Evolutionary conservation across 805 yeast genomes (phyloP).

Genomic region (Metschnikowia dekortorum): DNA sequence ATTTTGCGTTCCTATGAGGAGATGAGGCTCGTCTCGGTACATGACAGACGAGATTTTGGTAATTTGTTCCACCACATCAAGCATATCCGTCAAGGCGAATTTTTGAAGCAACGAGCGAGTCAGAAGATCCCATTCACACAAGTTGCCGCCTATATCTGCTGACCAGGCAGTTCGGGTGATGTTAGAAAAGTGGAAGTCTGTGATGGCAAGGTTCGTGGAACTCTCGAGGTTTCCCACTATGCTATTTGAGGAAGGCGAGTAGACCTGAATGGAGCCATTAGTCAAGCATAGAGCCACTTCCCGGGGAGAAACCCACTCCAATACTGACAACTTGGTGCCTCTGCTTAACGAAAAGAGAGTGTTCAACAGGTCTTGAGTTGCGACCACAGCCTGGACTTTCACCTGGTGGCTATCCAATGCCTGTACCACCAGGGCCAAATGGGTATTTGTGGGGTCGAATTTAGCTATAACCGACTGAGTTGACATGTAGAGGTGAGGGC

Average conservation of each 20-base stretch:
- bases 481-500: constrained; percentile 6
- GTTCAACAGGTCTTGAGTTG: constrained; percentile 41
- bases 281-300: constrained; percentile 59
- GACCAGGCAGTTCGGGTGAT: constrained; percentile 50
- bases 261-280: constrained; percentile 60
- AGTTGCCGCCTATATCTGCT: constrained; percentile 52
- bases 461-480: constrained; percentile 37
- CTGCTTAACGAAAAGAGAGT: constrained; percentile 51
- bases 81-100: constrained; percentile 38
- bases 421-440: constrained; percentile 59
- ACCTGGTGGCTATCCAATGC: constrained; percentile 71
- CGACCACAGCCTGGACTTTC: constrained; percentile 51
- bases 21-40: constrained; percentile 34
- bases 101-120: constrained; percentile 39
- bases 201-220: constrained; percentile 42
- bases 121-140: constrained; percentile 59
- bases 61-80: constrained; percentile 29
- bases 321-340: constrained; percentile 42
- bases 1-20: constrained; percentile 65
- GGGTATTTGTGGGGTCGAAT: constrained; percentile 61
- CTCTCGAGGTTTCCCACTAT: constrained; percentile 49
- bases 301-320: constrained; percentile 51
- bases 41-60: constrained; percentile 27
- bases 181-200: constrained; percentile 44
- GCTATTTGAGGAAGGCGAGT: constrained; percentile 62